A percentile compares a stretch with the other conserved stretches of the same genome.
Evolutionary conservation across 2,329 filamentous ascomycete species (phyloP).

Genomic region (Ophiosphaerella herpotricha): DNA sequence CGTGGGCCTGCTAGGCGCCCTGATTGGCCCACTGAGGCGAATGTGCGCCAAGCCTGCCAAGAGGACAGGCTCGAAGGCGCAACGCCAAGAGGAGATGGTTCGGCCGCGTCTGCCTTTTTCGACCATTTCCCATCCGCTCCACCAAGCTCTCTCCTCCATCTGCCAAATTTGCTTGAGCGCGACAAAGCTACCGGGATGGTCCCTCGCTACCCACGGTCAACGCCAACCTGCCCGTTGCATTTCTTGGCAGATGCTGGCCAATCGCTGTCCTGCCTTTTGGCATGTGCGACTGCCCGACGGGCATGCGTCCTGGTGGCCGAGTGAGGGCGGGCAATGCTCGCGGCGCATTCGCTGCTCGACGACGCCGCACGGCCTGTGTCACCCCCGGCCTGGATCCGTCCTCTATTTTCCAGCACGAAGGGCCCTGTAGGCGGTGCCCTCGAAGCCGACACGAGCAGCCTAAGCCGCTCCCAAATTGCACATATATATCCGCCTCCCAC

Average conservation of each 20-base stretch:
- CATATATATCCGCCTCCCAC: conserved; percentile 25
- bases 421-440: not conserved
- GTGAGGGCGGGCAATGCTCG: conserved; percentile 6
- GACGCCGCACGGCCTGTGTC: conserved; percentile 13
- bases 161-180: conserved; percentile 11
- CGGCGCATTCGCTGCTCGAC: conserved; percentile 13
- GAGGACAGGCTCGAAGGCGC: not conserved
- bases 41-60: not conserved
- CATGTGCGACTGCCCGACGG: conserved; percentile 21
- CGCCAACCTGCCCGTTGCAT: not conserved
- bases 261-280: conserved; percentile 13
- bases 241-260: conserved; percentile 11
- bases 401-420: conserved; percentile 9
- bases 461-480: conserved; percentile 16
- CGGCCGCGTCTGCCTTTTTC: not conserved
- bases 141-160: conserved; percentile 5
- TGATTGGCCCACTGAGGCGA: not conserved
- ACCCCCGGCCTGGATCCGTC: conserved; percentile 15
- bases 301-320: conserved; percentile 15
- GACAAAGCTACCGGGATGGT: conserved; percentile 1
- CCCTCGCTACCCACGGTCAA: not conserved
- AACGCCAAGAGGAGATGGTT: not conserved
- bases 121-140: not conserved
- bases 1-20: not conserved
- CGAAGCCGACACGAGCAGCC: conserved; percentile 13